Evolutionary conservation across 2,329 filamentous ascomycete species (phyloP).

Genomic region (Alternaria gaisen): DNA sequence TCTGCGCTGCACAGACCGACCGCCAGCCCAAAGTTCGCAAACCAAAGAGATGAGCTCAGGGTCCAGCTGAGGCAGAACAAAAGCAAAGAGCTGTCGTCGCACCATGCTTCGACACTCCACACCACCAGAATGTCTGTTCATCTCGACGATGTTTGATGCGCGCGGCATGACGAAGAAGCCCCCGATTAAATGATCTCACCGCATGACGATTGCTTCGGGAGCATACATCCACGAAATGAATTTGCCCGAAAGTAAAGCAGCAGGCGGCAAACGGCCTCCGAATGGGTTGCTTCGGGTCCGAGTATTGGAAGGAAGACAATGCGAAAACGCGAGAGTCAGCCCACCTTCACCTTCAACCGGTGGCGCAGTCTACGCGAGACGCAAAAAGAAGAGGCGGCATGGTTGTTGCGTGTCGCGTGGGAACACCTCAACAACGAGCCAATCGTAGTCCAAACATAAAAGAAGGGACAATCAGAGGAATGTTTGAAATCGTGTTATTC

Average conservation of each 20-base stretch:
- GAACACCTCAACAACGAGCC: background rate
- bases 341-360: background rate
- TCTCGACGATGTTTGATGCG: constrained; percentile 2
- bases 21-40: background rate
- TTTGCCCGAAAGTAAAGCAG: constrained; percentile 12
- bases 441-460: constrained; percentile 3
- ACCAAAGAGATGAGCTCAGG: constrained; percentile 18
- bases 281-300: background rate
- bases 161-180: constrained; percentile 5
- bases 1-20: constrained; percentile 23
- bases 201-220: constrained; percentile 4
- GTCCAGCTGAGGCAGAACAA: constrained; percentile 22
- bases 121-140: constrained; percentile 5
- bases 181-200: constrained; percentile 11
- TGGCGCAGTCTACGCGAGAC: background rate
- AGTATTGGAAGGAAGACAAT: background rate
- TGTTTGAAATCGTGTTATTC: constrained; percentile 11
- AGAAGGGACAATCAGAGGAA: background rate
- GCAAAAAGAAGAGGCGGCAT: constrained; percentile 1
- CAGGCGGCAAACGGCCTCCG: background rate
- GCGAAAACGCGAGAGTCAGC: background rate
- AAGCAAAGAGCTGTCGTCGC: constrained; percentile 25
- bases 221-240: background rate
- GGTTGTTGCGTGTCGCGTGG: background rate
- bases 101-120: constrained; percentile 19